Evolutionary conservation across 768 basidiomycete species (phyloP).

Genomic region (Kwoniella newhampshirensis): DNA sequence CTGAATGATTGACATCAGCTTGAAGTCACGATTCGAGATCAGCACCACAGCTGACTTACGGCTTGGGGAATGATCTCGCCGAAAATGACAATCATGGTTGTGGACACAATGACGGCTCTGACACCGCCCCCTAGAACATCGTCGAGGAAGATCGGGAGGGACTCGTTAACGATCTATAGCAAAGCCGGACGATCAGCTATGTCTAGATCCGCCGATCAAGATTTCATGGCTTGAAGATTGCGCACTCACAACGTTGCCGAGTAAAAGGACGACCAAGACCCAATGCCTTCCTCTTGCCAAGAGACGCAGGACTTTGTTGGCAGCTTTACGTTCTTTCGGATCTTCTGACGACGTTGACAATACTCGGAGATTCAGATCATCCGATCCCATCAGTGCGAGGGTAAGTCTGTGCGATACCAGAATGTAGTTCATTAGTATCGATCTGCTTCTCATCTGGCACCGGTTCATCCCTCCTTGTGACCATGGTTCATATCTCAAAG

Average conservation of each 20-base stretch:
- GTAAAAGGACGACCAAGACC: conserved; percentile 88
- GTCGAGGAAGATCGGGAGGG: conserved; percentile 56
- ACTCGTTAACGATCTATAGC: conserved; percentile 54
- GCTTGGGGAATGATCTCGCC: conserved; percentile 65
- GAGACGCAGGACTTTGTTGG: conserved; percentile 58
- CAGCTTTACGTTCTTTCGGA: conserved; percentile 60
- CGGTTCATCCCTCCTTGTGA: too few relatives aligned
- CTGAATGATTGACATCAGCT: conserved; percentile 43
- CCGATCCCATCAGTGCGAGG: conserved; percentile 88
- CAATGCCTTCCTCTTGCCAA: conserved; percentile 75
- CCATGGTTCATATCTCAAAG: too few relatives aligned
- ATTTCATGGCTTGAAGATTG: too few relatives aligned
- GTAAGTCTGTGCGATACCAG: conserved; percentile 77
- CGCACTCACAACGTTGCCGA: conserved; percentile 71
- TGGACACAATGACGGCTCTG: conserved; percentile 54
- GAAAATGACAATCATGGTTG: conserved; percentile 52
- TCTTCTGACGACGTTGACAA: conserved; percentile 79
- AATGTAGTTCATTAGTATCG: too few relatives aligned
- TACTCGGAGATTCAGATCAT: conserved; percentile 85
- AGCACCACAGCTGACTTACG: conserved; percentile 17
- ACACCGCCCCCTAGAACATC: conserved; percentile 57
- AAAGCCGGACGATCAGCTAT: not conserved
- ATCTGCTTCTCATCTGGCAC: too few relatives aligned
- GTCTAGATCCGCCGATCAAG: not conserved
- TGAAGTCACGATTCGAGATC: not conserved